These are phyloP conservation scores for Globisporangium takayamanum DNA, from an alignment of 352 stramenopile species.

Conservation along the genomic window DNA sequence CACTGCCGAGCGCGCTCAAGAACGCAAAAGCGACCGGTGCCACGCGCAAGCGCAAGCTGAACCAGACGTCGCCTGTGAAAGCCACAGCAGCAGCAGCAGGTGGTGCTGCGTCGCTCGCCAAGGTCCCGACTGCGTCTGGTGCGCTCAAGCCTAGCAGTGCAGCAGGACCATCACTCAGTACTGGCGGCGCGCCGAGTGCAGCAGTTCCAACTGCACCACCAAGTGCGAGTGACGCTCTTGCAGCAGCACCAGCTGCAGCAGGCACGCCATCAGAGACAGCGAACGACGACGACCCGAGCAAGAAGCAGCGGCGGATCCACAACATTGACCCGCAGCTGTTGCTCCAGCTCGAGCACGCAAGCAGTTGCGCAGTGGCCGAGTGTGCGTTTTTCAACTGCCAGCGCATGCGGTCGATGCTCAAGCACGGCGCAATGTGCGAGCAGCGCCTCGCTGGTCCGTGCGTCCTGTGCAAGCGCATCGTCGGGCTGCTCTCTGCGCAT, in stretches of 20 bases:
- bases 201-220: not conserved
- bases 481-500: slow-evolving; percentile 75
- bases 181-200: not conserved
- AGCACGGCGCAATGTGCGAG: slow-evolving; percentile 83
- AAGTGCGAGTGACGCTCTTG: not conserved
- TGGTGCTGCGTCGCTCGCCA: slow-evolving; percentile 2
- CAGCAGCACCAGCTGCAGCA: not conserved
- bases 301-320: slow-evolving; percentile 87
- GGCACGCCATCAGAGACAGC: slow-evolving; percentile 2
- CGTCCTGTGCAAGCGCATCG: slow-evolving; percentile 83
- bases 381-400: slow-evolving; percentile 86
- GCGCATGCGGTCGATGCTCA: slow-evolving; percentile 85
- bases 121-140: not conserved
- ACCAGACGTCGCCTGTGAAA: slow-evolving; percentile 30
- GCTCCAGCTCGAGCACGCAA: slow-evolving; percentile 80
- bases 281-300: slow-evolving; percentile 75
- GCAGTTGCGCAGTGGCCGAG: slow-evolving; percentile 54
- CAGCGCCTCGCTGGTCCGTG: slow-evolving; percentile 75
- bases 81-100: not conserved
- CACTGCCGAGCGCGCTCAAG: slow-evolving; percentile 15
- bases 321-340: slow-evolving; percentile 86
- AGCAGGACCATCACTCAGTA: too few species aligned
- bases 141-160: not conserved
- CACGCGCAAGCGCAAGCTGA: slow-evolving; percentile 70
- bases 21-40: slow-evolving; percentile 23